Evolutionary conservation across 352 stramenopile species (phyloP).

Genomic region (Globisporangium heterothallicum): DNA sequence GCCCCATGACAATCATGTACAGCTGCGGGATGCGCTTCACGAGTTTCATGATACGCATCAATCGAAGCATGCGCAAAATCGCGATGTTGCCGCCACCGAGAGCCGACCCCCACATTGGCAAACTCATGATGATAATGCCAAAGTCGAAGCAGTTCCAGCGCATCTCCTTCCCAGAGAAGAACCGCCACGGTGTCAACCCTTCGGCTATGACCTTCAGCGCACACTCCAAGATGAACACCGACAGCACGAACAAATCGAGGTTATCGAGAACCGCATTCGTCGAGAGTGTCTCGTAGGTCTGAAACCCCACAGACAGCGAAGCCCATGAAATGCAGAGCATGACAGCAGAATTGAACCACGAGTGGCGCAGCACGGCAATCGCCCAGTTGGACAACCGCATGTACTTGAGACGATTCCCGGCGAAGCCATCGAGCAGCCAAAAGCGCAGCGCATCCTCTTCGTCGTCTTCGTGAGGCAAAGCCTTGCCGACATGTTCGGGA

Average conservation of each 20-base stretch:
- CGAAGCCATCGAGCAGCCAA: conserved; percentile 30
- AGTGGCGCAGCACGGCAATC: conserved; percentile 39
- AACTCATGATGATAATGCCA: conserved; percentile 75
- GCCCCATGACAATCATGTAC: conserved; percentile 89
- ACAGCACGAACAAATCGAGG: conserved; percentile 59
- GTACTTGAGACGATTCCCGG: conserved; percentile 24
- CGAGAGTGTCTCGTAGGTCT: conserved; percentile 60
- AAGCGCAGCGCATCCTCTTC: conserved; percentile 31
- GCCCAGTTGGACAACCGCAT: conserved; percentile 32
- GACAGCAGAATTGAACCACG: conserved; percentile 60
- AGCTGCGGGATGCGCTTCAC: conserved; percentile 86
- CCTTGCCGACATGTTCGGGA: not conserved
- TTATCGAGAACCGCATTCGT: conserved; percentile 41
- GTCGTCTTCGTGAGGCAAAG: conserved; percentile 4
- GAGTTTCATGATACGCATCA: conserved; percentile 89
- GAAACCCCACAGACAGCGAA: conserved; percentile 71
- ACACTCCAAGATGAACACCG: conserved; percentile 75
- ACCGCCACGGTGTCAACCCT: conserved; percentile 60
- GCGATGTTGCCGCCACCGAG: conserved; percentile 67
- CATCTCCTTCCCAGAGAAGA: conserved; percentile 72
- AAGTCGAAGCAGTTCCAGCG: conserved; percentile 86
- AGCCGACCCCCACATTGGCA: conserved; percentile 60
- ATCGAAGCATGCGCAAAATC: conserved; percentile 79
- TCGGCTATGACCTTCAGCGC: conserved; percentile 77
- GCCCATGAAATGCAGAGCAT: conserved; percentile 80